Conservation (phyloP, 2,329 filamentous ascomycete species). For the Exserohilum turcica region DNA sequence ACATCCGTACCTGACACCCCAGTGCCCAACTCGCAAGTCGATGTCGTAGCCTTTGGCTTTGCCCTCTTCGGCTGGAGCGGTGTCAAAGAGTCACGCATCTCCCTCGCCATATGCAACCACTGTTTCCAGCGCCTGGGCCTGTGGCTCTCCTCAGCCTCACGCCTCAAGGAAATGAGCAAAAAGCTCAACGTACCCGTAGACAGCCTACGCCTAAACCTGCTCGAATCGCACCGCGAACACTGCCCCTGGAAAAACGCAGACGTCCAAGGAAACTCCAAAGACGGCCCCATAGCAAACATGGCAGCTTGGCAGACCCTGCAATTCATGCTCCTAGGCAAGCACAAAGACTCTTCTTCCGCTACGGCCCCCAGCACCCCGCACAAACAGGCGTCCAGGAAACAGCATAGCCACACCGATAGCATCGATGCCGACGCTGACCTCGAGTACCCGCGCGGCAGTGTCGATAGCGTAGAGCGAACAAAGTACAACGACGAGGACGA, state of each 20-base stretch:
- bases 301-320: conserved; percentile 45
- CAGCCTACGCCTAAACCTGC: conserved; percentile 42
- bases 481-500: conserved; percentile 18
- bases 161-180: conserved; percentile 41
- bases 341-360: conserved; percentile 10
- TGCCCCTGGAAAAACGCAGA: conserved; percentile 49
- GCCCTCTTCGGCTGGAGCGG: conserved; percentile 57
- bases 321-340: conserved; percentile 37
- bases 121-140: conserved; percentile 88
- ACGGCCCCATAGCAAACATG: conserved; percentile 41
- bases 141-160: conserved; percentile 74
- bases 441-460: conserved; percentile 24
- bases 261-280: conserved; percentile 39
- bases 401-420: conserved; percentile 26
- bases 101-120: conserved; percentile 78
- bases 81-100: conserved; percentile 65
- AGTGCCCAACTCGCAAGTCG: conserved; percentile 25
- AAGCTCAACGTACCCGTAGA: conserved; percentile 40
- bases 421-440: conserved; percentile 33
- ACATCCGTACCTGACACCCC: conserved; percentile 17
- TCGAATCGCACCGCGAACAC: conserved; percentile 48
- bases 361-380: neutral
- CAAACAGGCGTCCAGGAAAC: conserved; percentile 7
- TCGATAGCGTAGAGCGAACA: conserved; percentile 24
- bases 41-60: conserved; percentile 39